Evolutionary conservation across 352 stramenopile species (phyloP), one percentile per base, ranked within the genome.

Genomic region (Globisporangium solare): DNA sequence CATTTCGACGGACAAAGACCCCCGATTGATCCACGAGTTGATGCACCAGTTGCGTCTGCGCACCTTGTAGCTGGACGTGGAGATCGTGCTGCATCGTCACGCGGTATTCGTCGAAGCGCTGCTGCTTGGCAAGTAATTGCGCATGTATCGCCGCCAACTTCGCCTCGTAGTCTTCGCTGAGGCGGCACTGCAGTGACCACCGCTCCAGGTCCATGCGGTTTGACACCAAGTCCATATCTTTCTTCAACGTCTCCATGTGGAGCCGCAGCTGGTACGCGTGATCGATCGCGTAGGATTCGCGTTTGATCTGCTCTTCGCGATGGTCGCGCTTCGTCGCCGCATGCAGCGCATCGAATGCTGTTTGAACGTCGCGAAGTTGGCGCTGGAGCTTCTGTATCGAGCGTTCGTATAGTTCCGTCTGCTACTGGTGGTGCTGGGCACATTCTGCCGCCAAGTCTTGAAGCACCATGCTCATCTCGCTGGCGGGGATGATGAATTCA

Each of bases 61-160:
- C 74, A 0, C 55, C 55, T 51, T 86, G 76, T 0, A 89, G 68
- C 55, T 88, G 74, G 10, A 60, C 51, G 51, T 82, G 72, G 20
- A 92, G 58, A 24, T 89, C 75, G 8, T 82, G 68, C 52, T 89
- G 77, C 61, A 92, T 76, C 20, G 64, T 59, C 14, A 71, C 58
- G 15, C 79, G 75, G 48, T 81, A 89, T 31, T 78, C 74, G 5
- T 84, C 77, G 17, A 92, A 92, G 32, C 86, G 70, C 6, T 81
- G 72, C 51, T 88, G 70, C 27, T 78, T 84, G 17, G 70, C 51
- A 7, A 87, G 48, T 7, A 92, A 41, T 14, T 87, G 67, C 1
- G 69, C 53, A 21, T 83, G 74, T 62, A 89, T 77, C 0, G 70
- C 61, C 2, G 63, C 66, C 10, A 92, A 59, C 18, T 83, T 80